A percentile compares a stretch with the other conserved stretches of the same genome.
phyloP scores from a whole-genome alignment of 225 moss, liverwort and hornwort species.

The Antitrichia curtipendula region DNA sequence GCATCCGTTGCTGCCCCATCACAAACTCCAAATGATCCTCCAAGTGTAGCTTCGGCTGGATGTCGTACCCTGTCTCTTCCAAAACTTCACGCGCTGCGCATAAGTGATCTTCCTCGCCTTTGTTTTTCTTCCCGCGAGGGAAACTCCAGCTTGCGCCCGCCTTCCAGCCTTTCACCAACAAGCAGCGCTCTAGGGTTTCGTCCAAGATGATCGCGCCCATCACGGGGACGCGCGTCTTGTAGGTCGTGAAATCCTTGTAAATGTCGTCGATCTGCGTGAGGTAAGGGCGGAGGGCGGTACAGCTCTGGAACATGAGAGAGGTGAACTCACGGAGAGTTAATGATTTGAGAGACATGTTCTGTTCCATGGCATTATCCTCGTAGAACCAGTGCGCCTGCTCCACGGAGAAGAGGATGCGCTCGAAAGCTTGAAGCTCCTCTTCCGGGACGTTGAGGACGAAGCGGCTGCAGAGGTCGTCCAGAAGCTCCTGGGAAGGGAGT shows the following conservation, averaged over 20 bases:
- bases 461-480: constrained; percentile 90
- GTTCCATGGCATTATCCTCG: constrained; percentile 97
- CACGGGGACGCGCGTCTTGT: constrained; percentile 94
- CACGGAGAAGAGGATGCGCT: constrained; percentile 82
- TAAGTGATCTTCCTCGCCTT: constrained; percentile 70
- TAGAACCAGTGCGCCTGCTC: constrained; percentile 99
- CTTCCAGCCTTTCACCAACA: constrained; percentile 98
- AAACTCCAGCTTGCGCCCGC: constrained; percentile 98
- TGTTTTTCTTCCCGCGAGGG: constrained; percentile 97
- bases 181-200: constrained; percentile 79
- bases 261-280: constrained; percentile 85
- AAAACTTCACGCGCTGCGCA: constrained; percentile 73
- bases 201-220: constrained; percentile 91
- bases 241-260: constrained; percentile 95
- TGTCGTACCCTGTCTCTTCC: constrained; percentile 83
- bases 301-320: constrained; percentile 91
- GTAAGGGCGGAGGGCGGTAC: constrained; percentile 76
- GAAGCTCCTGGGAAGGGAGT: constrained; percentile 76
- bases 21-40: constrained; percentile 64
- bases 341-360: constrained; percentile 61
- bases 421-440: constrained; percentile 87
- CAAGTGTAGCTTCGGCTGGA: constrained; percentile 31
- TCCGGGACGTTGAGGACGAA: constrained; percentile 88
- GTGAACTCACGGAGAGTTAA: constrained; percentile 83
- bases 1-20: constrained; percentile 86